Conservation (phyloP, 352 stramenopile species). For the Globisporangium barbulae region DNA sequence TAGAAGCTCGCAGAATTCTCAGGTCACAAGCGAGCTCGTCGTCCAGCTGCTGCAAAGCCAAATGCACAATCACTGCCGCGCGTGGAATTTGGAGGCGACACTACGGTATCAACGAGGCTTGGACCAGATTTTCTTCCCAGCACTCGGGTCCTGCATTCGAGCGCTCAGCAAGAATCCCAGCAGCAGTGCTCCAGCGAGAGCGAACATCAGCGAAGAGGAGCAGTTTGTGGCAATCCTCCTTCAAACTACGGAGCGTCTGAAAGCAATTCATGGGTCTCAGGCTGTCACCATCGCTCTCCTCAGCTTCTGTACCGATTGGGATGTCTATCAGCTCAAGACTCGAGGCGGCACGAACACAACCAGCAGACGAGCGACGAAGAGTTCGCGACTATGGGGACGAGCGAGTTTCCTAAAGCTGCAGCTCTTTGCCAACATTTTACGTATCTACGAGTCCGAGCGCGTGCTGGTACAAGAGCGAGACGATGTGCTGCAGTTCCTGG, state of each 20-base stretch:
- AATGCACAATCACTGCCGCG: not conserved
- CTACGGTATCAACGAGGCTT: constrained; percentile 21
- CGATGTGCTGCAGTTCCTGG: constrained; percentile 26
- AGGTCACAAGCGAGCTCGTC: constrained; percentile 26
- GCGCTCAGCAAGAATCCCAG: not conserved
- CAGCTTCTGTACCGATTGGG: constrained; percentile 16
- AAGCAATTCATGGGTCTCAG: not conserved
- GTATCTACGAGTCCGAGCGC: constrained; percentile 23
- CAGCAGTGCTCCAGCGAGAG: not conserved
- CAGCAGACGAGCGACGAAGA: not conserved
- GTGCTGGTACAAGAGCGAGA: constrained; percentile 23
- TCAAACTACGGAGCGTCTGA: constrained; percentile 5
- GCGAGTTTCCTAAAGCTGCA: constrained; percentile 29
- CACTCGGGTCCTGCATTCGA: constrained; percentile 12
- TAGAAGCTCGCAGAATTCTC: not conserved
- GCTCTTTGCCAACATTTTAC: constrained; percentile 31
- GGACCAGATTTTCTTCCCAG: constrained; percentile 35
- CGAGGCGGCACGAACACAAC: constrained; percentile 1
- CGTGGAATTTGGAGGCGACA: not conserved
- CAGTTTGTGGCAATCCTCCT: constrained; percentile 1
- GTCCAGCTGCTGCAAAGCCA: constrained; percentile 20
- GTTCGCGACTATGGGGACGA: constrained; percentile 10
- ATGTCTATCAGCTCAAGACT: constrained; percentile 24
- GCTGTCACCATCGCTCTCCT: not conserved
- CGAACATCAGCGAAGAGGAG: not conserved